Percentiles rank a stretch among this genome's conserved stretches.
phyloP scores from a whole-genome alignment of 2,329 filamentous ascomycete genomes.

The Verticillium zaregamsianum region DNA sequence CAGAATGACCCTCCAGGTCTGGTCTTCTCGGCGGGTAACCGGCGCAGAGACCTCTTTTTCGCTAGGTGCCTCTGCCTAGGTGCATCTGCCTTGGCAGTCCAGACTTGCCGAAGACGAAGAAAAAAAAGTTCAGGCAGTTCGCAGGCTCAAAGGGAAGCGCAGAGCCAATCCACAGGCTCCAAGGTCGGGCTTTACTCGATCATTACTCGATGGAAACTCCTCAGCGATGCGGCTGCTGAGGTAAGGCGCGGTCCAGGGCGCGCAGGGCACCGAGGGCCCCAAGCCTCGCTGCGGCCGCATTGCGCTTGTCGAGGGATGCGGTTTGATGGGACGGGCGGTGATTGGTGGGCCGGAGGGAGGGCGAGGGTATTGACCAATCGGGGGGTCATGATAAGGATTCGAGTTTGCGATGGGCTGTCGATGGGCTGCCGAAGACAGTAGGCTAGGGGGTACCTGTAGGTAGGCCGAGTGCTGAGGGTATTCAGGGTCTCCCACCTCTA shows the following conservation, averaged over 20 bases:
- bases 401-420: neutral
- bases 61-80: neutral
- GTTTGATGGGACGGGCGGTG: neutral
- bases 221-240: neutral
- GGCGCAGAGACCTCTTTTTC: neutral
- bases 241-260: neutral
- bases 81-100: neutral
- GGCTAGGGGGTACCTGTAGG: no score
- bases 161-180: slow-evolving; percentile 3
- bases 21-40: neutral
- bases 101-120: neutral
- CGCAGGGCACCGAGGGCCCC: neutral
- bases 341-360: neutral
- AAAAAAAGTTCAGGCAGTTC: neutral
- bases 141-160: neutral
- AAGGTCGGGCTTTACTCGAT: slow-evolving; percentile 31
- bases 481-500: neutral
- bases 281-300: neutral
- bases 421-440: neutral
- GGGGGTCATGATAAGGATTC: neutral
- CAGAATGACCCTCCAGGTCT: neutral
- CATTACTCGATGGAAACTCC: slow-evolving; percentile 42
- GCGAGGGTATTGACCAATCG: neutral
- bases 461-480: neutral
- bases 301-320: neutral